phyloP scores from a whole-genome alignment of 2,329 filamentous ascomycete genomes.

The Pseudogymnoascus sp. region DNA sequence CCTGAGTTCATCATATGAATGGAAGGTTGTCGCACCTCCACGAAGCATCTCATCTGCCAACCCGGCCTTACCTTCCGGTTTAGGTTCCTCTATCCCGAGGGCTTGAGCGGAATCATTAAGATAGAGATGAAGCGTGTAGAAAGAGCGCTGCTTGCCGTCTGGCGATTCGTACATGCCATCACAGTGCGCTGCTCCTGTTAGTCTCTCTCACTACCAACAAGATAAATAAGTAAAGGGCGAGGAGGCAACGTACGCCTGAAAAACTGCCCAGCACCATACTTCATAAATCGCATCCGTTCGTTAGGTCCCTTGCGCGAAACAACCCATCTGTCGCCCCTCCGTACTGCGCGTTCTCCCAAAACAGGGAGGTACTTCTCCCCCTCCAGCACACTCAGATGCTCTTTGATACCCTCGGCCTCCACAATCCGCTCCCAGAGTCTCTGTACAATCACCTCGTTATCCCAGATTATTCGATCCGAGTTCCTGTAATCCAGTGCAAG shows the following conservation, averaged over 20 bases:
- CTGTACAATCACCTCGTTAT: slow-evolving; percentile 52
- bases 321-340: slow-evolving; percentile 17
- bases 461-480: slow-evolving; percentile 71
- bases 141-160: slow-evolving; percentile 22
- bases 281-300: slow-evolving; percentile 66
- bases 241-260: slow-evolving; percentile 42
- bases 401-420: slow-evolving; percentile 35
- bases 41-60: slow-evolving; percentile 29
- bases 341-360: slow-evolving; percentile 28
- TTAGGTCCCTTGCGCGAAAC: slow-evolving; percentile 44
- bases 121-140: slow-evolving; percentile 50
- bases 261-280: slow-evolving; percentile 63
- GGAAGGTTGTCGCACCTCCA: slow-evolving; percentile 49
- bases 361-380: slow-evolving; percentile 20
- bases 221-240: background rate
- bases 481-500: slow-evolving; percentile 52
- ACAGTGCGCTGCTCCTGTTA: slow-evolving; percentile 46
- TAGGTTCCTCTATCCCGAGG: slow-evolving; percentile 24
- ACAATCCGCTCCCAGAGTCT: slow-evolving; percentile 55
- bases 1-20: slow-evolving; percentile 35
- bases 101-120: slow-evolving; percentile 41
- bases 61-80: slow-evolving; percentile 4
- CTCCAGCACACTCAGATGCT: slow-evolving; percentile 32
- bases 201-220: slow-evolving; percentile 6
- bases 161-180: slow-evolving; percentile 50